These are phyloP conservation scores for Tolypocladium inflatum DNA, from an alignment of 2,329 filamentous ascomycete species.

Conservation along the genomic window DNA sequence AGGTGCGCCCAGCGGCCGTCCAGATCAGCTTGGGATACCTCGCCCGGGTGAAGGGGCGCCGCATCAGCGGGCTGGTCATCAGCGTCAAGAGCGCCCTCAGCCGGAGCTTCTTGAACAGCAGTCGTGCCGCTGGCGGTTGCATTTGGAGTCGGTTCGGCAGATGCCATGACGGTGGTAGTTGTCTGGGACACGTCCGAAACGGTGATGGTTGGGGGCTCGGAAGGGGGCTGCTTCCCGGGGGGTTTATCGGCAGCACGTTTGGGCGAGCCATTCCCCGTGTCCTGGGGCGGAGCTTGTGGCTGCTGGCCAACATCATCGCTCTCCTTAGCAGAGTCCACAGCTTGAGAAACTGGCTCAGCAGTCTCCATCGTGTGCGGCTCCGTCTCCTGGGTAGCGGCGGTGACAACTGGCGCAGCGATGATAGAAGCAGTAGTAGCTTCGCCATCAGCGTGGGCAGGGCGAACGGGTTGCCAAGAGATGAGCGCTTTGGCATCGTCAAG, in stretches of 20 bases:
- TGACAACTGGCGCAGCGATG: background rate
- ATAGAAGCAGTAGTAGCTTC: background rate
- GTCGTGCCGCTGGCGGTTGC: background rate
- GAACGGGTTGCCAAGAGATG: background rate
- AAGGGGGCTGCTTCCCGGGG: background rate
- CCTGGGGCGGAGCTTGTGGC: background rate
- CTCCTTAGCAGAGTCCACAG: background rate
- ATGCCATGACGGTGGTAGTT: background rate
- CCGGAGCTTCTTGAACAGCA: background rate
- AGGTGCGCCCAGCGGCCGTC: slow-evolving; percentile 26
- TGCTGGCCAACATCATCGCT: background rate
- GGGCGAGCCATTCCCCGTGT: background rate
- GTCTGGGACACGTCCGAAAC: background rate
- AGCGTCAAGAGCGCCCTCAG: background rate
- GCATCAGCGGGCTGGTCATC: background rate
- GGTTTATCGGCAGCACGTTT: too few species aligned
- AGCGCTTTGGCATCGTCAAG: background rate
- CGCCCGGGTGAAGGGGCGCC: slow-evolving; percentile 2
- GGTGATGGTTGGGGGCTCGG: background rate
- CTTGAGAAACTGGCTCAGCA: background rate
- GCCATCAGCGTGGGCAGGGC: background rate
- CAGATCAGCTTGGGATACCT: slow-evolving; percentile 19
- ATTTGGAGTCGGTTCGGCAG: background rate
- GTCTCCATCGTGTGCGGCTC: background rate
- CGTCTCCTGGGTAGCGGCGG: background rate